phyloP scores from a whole-genome alignment of 1,139 yeast species.

The Suhomyces anneliseae region DNA sequence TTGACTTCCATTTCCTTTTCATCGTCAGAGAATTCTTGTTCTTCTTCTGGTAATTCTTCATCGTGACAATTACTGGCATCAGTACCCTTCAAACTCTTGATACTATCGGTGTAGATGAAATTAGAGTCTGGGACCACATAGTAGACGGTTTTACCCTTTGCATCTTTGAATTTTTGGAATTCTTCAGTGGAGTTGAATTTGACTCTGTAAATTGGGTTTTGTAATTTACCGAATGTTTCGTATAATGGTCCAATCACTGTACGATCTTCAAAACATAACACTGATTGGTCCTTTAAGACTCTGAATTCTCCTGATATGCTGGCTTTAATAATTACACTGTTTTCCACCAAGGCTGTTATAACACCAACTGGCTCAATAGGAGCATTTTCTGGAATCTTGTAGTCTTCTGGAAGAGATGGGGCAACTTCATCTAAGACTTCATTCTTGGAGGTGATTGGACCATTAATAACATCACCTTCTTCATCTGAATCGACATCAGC shows the following conservation, averaged over 20 bases:
- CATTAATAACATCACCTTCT: constrained; percentile 40
- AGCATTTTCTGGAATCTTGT: constrained; percentile 54
- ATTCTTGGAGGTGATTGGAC: constrained; percentile 75
- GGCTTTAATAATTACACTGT: constrained; percentile 71
- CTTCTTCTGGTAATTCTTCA: constrained; percentile 90
- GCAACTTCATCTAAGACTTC: constrained; percentile 72
- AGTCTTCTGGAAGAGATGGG: constrained; percentile 68
- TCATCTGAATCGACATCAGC: constrained; percentile 36
- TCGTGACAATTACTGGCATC: constrained; percentile 96
- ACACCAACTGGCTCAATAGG: constrained; percentile 74
- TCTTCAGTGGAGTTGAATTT: constrained; percentile 60
- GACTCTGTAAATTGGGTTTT: constrained; percentile 79
- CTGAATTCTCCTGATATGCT: constrained; percentile 81
- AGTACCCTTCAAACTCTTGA: constrained; percentile 74
- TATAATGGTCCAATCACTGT: constrained; percentile 76
- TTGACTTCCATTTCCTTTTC: constrained; percentile 69
- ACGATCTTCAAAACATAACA: constrained; percentile 75
- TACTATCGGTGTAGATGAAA: constrained; percentile 72
- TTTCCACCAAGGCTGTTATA: constrained; percentile 70
- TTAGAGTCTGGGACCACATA: constrained; percentile 82
- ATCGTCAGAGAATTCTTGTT: constrained; percentile 94
- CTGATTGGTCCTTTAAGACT: constrained; percentile 77
- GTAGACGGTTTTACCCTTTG: constrained; percentile 59
- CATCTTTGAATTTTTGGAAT: constrained; percentile 42
- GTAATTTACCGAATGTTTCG: constrained; percentile 89